Evolutionary conservation across 2,329 filamentous ascomycete genomes (phyloP).

Genomic region (Exophiala aquamarina): DNA sequence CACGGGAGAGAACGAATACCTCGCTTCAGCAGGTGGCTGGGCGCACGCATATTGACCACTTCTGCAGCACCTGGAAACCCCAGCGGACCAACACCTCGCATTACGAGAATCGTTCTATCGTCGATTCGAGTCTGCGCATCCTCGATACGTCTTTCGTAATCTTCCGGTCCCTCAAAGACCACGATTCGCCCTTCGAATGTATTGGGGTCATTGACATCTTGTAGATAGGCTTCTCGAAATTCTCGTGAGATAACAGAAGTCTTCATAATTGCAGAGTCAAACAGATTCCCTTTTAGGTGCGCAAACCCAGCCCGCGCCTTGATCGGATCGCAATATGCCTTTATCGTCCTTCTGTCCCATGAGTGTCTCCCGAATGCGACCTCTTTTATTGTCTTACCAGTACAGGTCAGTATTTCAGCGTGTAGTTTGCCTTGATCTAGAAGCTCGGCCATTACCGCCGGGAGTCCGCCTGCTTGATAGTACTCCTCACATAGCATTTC

Average conservation of each 20-base stretch:
- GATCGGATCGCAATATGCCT: conserved; percentile 46
- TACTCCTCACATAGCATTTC: conserved; percentile 56
- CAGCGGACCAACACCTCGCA: conserved; percentile 51
- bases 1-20: conserved; percentile 50
- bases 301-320: conserved; percentile 53
- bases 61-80: conserved; percentile 54
- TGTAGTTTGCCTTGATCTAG: conserved; percentile 50
- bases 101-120: conserved; percentile 46
- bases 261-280: conserved; percentile 56
- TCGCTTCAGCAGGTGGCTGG: conserved; percentile 44
- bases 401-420: conserved; percentile 46
- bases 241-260: conserved; percentile 50
- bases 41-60: conserved; percentile 55
- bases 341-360: conserved; percentile 53
- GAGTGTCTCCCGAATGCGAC: conserved; percentile 47
- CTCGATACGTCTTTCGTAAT: conserved; percentile 48
- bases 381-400: conserved; percentile 46
- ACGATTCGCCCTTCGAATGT: conserved; percentile 49
- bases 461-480: conserved; percentile 54
- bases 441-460: conserved; percentile 55
- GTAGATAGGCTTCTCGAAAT: conserved; percentile 47
- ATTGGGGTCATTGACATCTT: conserved; percentile 46
- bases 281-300: conserved; percentile 50
- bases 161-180: conserved; percentile 54
- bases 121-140: conserved; percentile 39